Evolutionary conservation across 176 grass and related monocot species (phyloP).

Genomic region (Musa beccarii): DNA sequence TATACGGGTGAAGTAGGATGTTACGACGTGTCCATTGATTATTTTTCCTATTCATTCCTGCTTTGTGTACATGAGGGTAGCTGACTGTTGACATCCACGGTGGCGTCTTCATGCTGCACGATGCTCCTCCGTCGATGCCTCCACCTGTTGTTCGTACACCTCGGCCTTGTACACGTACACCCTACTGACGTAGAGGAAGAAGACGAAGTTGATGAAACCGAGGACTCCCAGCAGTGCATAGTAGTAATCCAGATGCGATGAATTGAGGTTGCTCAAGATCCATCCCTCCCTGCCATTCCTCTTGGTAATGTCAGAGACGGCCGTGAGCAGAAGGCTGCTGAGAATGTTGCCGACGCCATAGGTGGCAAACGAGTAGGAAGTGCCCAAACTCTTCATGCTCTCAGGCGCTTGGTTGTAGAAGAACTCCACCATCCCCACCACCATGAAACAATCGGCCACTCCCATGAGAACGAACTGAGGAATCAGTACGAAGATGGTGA

Average conservation of each 20-base stretch:
- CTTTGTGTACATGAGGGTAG: too few relatives aligned
- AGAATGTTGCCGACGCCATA: constrained; percentile 2
- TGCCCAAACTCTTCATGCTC: constrained; percentile 14
- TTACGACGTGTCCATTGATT: too few relatives aligned
- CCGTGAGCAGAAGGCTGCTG: not conserved
- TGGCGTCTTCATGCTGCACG: too few relatives aligned
- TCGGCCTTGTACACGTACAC: not conserved
- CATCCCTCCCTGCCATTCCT: not conserved
- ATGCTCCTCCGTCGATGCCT: too few relatives aligned
- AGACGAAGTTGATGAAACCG: not conserved
- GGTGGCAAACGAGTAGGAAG: not conserved
- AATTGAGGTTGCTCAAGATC: constrained; percentile 8
- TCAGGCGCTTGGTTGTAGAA: constrained; percentile 10
- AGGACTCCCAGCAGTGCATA: not conserved
- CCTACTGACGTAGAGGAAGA: constrained; percentile 4
- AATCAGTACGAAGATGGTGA: not conserved
- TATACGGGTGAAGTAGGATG: too few relatives aligned
- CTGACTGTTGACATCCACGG: too few relatives aligned
- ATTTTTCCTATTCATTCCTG: too few relatives aligned
- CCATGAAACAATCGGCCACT: not conserved
- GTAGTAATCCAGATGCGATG: constrained; percentile 18
- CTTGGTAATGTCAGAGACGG: not conserved
- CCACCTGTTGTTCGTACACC: not conserved
- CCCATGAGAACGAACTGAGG: constrained; percentile 14
- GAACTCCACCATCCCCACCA: constrained; percentile 7